Base-by-base conservation (phyloP, 352 stramenopile genomes). In the Pythium grandisporangium region DNA sequence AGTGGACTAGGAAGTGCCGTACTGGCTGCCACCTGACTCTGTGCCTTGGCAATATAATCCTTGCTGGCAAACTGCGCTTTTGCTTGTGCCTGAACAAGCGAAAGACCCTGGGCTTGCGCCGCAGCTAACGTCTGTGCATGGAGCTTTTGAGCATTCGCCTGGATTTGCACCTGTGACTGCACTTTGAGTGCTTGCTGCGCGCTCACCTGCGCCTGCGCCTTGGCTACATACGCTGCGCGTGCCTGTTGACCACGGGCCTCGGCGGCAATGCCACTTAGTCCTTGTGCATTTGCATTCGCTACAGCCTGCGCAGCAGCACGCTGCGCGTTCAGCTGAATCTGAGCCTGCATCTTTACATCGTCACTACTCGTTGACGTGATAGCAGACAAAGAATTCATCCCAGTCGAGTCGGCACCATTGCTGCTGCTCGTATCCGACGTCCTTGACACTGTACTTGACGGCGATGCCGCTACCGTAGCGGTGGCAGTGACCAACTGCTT, bases 41-140 rank as follows among this genome's bases (percentile, higher is more conserved):
- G 75, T 2, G 79, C 79, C 55, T 95, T 95, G 1, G 80, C 73
- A 12, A 95, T 92, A 49, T 95, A 95, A 30, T 95, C 80, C 42
- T 93, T 93, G 52, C 80, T 93, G 20, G 77, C 80, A 37, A 86
- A 83, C 39, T 93, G 79, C 8, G 80, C 82, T 35, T 92, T 92
- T 2, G 78, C 77, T 30, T 95, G 82, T 7, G 82, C 82, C 55
- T 93, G 80, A 13, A 89, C 75, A 16, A 92, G 59, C 23, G 82
- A 92, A 2, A 95, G 49, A 1, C 82, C 82, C 58, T 95, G 82
- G 1, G 78, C 78, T 50, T 95, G 80, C 2, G 82, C 82, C 23
- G 75, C 76, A 7, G 79, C 76, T 19, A 95, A 48, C 6, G 82
- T 92, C 45, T 93, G 82, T 4, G 77, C 76, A 41, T 95, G 80